Conservation (phyloP, 202 grass and related monocot species). For the Hordeum pubiflorum region DNA sequence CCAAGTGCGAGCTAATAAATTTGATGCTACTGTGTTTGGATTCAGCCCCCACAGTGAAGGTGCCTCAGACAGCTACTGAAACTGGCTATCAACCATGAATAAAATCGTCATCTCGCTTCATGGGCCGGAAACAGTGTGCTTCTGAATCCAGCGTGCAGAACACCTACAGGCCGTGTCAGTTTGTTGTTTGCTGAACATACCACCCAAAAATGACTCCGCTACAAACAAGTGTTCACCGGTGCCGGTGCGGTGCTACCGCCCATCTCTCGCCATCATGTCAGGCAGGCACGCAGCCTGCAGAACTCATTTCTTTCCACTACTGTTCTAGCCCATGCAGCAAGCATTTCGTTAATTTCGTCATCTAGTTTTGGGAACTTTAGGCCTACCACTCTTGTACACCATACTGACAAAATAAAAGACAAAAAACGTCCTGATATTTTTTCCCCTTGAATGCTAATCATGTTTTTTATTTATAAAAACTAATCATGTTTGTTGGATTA, state of each 20-base stretch:
- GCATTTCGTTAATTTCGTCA: background rate
- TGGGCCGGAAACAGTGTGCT: background rate
- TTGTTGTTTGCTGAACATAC: background rate
- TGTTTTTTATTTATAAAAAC: too few species aligned
- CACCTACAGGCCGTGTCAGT: background rate
- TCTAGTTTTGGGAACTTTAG: background rate
- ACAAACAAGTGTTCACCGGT: background rate
- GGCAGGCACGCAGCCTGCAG: conserved; percentile 3
- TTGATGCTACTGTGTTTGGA: background rate
- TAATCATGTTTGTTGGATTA: background rate
- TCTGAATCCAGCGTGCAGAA: background rate
- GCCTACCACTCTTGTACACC: background rate
- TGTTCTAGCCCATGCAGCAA: background rate
- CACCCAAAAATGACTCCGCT: background rate
- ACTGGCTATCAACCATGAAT: background rate
- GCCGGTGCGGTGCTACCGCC: background rate
- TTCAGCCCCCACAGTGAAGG: background rate
- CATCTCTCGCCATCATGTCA: background rate
- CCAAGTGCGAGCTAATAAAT: background rate
- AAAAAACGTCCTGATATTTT: background rate
- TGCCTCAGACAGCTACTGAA: background rate
- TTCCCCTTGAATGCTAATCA: background rate
- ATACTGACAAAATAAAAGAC: background rate
- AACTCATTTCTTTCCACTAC: background rate
- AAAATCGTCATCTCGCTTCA: background rate